Base-by-base conservation (phyloP, 805 yeast genomes). In the Candida orba region DNA sequence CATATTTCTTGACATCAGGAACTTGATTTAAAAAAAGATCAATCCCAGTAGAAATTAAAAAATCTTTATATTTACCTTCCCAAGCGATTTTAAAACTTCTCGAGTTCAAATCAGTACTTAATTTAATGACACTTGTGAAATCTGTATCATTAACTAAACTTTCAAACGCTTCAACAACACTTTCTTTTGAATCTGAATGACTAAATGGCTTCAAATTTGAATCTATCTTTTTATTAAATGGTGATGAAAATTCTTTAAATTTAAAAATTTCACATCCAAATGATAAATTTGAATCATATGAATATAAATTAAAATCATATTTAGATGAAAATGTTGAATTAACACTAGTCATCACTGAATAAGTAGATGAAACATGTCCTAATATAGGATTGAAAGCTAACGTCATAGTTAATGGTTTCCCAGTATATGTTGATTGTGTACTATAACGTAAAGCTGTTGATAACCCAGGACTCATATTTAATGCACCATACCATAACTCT, bases 331-430 rank as follows among this genome's bases (percentile, higher is more conserved):
- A 81, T 0, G 95, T 82, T 1, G 91, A 78, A 27, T 76, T 73
- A 3, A 79, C 72, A 6, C 86, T 78, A 0, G 96, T 85, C 55
- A 82, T 81, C 30, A 89, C 87, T 1, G 96, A 78, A 59, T 90
- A 93, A 0, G 95, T 83, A 2, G 95, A 81, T 3, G 95, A 81
- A 2, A 93, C 64, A 51, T 89, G 90, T 3, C 99, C 99, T 58
- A 91, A 68, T 14, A 93, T 68, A 1, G 99, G 99, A 60, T 93
- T 93, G 45, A 83, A 72, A 0, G 95, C 81, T 34, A 91, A 57
- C 0, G 98, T 84, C 73, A 93, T 75, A 0, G 96, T 85, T 49
- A 90, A 65, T 0, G 99, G 99, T 49, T 87, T 84, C 4, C 95
- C 95, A 0, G 95, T 84, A 36, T 85, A 78, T 0, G 93, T 79